Conservation (phyloP, 768 basidiomycete genomes). For the Mrakia hoshinonis region DNA sequence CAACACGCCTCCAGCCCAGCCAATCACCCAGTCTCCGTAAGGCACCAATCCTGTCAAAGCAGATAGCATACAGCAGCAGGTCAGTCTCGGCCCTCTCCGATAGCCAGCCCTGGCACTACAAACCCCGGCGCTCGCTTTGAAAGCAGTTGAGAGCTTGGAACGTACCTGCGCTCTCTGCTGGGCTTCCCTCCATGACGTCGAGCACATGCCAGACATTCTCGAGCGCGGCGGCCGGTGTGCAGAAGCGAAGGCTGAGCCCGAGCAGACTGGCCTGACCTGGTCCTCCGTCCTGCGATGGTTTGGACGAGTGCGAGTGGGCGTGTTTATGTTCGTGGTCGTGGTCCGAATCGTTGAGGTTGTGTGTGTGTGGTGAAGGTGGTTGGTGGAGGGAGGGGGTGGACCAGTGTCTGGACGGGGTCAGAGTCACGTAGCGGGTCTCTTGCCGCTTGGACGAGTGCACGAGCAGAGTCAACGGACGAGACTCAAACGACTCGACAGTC, state of each 20-base stretch:
- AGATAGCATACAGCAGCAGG: neutral
- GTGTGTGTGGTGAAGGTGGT: neutral
- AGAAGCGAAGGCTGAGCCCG: conserved; percentile 86
- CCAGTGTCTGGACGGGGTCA: conserved; percentile 81
- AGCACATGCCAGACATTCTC: conserved; percentile 98
- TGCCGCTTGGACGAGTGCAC: conserved; percentile 70
- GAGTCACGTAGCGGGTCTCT: conserved; percentile 61
- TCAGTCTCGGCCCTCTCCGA: conserved; percentile 8
- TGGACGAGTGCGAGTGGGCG: neutral
- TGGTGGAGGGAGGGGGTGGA: conserved; percentile 25
- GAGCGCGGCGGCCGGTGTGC: conserved; percentile 74
- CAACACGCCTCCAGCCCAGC: conserved; percentile 90
- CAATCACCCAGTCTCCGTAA: conserved; percentile 67
- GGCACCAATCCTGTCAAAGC: conserved; percentile 70
- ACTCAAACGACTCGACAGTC: conserved; percentile 77
- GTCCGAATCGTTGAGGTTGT: conserved; percentile 29
- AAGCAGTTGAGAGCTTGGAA: neutral
- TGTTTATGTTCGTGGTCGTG: conserved; percentile 31
- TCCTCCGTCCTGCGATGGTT: conserved; percentile 22
- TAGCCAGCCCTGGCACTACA: too few species aligned
- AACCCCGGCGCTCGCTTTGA: too few species aligned
- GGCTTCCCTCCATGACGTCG: conserved; percentile 90
- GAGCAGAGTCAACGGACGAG: conserved; percentile 56
- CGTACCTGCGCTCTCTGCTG: conserved; percentile 72
- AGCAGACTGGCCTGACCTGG: conserved; percentile 66